Evolutionary conservation across 106 monocot genomes (phyloP).

Genomic region (Allium sativum): DNA sequence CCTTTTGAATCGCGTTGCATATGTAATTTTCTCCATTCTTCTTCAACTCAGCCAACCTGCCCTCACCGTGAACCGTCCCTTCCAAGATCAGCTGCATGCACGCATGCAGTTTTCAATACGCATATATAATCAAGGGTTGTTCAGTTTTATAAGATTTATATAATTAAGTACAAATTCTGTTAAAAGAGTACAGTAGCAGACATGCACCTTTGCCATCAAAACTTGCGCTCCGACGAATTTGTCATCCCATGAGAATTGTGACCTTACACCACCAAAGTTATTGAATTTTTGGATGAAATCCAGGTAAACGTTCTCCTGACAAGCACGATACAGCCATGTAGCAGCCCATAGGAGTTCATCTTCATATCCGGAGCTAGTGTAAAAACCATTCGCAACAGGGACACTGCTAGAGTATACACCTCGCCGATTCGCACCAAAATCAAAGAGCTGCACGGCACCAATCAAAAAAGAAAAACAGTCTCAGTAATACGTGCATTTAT

Average conservation of each 20-base stretch:
- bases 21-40: no score
- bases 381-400: conserved; percentile 32
- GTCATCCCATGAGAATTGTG: conserved; percentile 69
- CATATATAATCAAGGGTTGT: no score
- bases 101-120: no score
- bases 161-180: no score
- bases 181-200: no score
- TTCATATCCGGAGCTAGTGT: conserved; percentile 60
- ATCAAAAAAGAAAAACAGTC: neutral
- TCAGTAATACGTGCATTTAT: neutral
- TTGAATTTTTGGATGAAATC: conserved; percentile 15
- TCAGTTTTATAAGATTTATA: no score
- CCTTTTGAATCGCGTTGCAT: no score
- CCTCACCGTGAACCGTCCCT: no score
- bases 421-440: conserved; percentile 37
- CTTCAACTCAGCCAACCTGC: no score
- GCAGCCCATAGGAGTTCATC: conserved; percentile 74
- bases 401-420: conserved; percentile 46
- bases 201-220: conserved; percentile 37
- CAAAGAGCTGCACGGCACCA: conserved; percentile 45
- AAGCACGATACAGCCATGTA: conserved; percentile 65
- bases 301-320: conserved; percentile 33
- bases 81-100: no score
- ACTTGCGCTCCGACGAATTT: conserved; percentile 59
- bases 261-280: conserved; percentile 31